Conservation (phyloP, 176 grass and related monocot genomes). For the Oryza coarctata region DNA sequence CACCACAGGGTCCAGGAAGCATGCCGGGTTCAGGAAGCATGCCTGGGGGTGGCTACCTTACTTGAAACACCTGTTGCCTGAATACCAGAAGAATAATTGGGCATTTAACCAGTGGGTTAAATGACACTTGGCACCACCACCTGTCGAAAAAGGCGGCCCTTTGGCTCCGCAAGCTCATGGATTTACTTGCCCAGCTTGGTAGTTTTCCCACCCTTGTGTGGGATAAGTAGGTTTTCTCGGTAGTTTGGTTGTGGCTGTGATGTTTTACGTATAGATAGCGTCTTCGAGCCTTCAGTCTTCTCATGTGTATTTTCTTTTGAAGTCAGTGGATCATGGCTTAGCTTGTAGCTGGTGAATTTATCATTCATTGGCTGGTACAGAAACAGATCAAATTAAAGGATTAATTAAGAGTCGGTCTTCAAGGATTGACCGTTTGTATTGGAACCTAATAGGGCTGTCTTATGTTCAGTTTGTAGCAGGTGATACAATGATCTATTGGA, state of each 20-base stretch:
- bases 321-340: background rate
- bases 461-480: background rate
- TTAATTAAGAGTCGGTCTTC: background rate
- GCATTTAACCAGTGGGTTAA: background rate
- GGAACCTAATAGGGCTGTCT: background rate
- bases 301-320: background rate
- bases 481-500: background rate
- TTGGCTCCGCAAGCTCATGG: background rate
- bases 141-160: background rate
- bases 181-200: background rate
- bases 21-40: slow-evolving; percentile 45
- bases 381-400: background rate
- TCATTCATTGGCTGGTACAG: background rate
- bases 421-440: background rate
- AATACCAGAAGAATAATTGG: background rate
- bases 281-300: background rate
- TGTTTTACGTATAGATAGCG: background rate
- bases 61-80: background rate
- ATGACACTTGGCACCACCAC: background rate
- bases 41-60: background rate
- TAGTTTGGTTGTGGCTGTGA: background rate
- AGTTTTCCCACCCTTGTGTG: background rate
- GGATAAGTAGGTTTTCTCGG: background rate
- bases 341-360: background rate
- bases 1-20: slow-evolving; percentile 43